Conservation (phyloP, 345 rosid species). For the Odontarrhena argentea region DNA sequence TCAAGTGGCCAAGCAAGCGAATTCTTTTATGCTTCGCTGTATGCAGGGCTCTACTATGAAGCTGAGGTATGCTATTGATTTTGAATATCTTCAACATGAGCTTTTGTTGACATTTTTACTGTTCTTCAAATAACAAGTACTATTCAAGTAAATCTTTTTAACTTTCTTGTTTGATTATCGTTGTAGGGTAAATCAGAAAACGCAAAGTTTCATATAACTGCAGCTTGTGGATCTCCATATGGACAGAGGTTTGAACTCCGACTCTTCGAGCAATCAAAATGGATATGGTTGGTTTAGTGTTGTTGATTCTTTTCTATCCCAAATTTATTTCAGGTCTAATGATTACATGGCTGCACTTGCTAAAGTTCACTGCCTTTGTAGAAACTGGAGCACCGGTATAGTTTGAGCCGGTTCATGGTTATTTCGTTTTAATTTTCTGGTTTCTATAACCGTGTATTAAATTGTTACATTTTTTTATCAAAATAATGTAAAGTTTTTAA, state of each 20-base stretch:
- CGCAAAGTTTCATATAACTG: constrained; percentile 62
- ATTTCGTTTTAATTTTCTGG: too few species aligned
- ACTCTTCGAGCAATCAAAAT: background rate
- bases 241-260: constrained; percentile 63
- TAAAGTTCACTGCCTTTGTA: constrained; percentile 73
- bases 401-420: constrained; percentile 17
- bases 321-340: constrained; percentile 64
- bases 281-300: background rate
- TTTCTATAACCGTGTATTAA: too few species aligned
- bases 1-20: constrained; percentile 54
- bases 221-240: constrained; percentile 66
- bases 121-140: background rate
- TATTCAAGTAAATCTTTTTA: background rate
- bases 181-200: constrained; percentile 64
- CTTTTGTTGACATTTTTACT: background rate
- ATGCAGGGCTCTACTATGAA: constrained; percentile 82
- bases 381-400: constrained; percentile 56
- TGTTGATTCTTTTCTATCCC: constrained; percentile 12
- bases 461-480: too few species aligned
- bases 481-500: too few species aligned
- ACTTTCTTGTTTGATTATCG: background rate
- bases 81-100: constrained; percentile 13
- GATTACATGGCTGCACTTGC: constrained; percentile 92
- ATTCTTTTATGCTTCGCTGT: constrained; percentile 73
- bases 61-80: constrained; percentile 60